Evolutionary conservation across 345 rosid genomes (phyloP), one percentile per base, ranked within the genome.

Genomic region (Eucalyptus globulus): DNA sequence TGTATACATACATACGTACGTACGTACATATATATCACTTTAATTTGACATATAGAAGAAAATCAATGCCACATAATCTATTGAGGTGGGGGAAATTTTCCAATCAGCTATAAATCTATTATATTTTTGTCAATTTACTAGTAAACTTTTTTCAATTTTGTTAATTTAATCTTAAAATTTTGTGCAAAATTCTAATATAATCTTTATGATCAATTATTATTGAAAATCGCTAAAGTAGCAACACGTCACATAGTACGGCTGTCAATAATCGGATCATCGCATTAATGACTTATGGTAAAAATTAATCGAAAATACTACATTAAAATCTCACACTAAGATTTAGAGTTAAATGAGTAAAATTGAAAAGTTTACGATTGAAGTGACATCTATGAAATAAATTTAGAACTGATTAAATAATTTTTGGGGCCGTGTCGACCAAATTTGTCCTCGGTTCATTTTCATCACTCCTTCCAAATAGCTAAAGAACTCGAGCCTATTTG

Each of bases 201-300:
- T 34, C 26, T 21, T 67, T 17, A 0, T 0, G 3, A 9, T 4
- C 7, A 34, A 69, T 34, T 34, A 34, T 65, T 34, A 2, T 34
- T 2, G 1, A 1, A 34, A 34, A 34, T 34, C 2, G 0, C 7
- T 17, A 2, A 34, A 11, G 12, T 17, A 6, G 4, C 2, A 19
- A 0, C 7, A 2, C 0, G 3, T 6, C 44, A 10, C 24, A 3
- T 34, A 69, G 2, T 21, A 69, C 12, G 2, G 0, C 0, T 0
- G 0, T 17, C 2, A 0, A 34, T 60, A 24, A 19, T 4, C 4
- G 0, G 0, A 53, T 53, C 11, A 53, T 19, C 0, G 2, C 11
- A 21, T 53, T 5, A 53, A 53, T 53, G 1, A 21, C 11, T 58
- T 58, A 0, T 3, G 0, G 14, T 11, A 58, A 24, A 26, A 67